Evolutionary conservation across 768 basidiomycete species (phyloP).

Genomic region (Termitomyces titanicus): DNA sequence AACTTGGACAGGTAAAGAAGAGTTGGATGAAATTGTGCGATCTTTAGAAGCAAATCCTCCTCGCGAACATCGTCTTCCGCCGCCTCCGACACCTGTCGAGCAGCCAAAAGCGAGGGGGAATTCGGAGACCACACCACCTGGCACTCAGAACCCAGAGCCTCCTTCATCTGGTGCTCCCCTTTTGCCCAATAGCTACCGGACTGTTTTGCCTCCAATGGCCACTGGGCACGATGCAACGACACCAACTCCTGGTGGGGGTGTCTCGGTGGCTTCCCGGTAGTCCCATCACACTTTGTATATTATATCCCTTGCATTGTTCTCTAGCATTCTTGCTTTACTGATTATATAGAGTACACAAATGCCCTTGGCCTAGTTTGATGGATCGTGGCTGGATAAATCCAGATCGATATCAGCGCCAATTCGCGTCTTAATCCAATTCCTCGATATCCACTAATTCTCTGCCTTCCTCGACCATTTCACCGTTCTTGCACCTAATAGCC

Average conservation of each 20-base stretch:
- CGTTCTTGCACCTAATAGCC: conserved; percentile 72
- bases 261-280: conserved; percentile 8
- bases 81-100: conserved; percentile 17
- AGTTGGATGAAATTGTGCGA: conserved; percentile 51
- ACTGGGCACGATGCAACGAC: conserved; percentile 43
- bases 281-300: neutral
- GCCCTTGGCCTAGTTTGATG: neutral
- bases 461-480: conserved; percentile 92
- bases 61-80: conserved; percentile 27
- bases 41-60: conserved; percentile 47
- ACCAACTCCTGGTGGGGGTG: conserved; percentile 33
- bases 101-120: conserved; percentile 21
- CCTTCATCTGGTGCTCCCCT: conserved; percentile 50
- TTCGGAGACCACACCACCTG: conserved; percentile 40
- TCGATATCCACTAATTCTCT: conserved; percentile 72
- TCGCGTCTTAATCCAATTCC: conserved; percentile 18
- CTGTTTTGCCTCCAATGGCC: conserved; percentile 33
- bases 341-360: neutral
- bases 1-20: conserved; percentile 56
- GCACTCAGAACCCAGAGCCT: conserved; percentile 56
- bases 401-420: neutral
- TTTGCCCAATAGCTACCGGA: conserved; percentile 36
- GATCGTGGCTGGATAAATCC: neutral
- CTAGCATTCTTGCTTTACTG: neutral
- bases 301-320: neutral